Conservation (phyloP, 805 yeast species). For the Pichia scutulata region DNA sequence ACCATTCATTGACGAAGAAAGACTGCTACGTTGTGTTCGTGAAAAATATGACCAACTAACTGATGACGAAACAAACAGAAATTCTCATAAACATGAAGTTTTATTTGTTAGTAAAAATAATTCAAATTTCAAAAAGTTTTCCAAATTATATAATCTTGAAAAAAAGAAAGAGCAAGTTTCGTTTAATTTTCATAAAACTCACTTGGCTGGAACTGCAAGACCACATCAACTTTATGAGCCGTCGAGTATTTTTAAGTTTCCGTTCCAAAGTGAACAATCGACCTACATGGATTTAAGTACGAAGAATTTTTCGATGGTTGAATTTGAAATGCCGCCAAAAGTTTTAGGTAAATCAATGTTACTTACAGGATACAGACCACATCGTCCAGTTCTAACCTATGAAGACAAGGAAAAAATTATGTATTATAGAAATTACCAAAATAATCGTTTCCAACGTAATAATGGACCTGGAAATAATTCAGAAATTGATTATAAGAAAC, state of each 20-base stretch:
- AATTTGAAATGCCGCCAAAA: conserved; percentile 55
- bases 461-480: conserved; percentile 7
- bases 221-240: conserved; percentile 31
- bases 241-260: conserved; percentile 33
- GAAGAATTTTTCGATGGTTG: conserved; percentile 32
- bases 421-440: conserved; percentile 33
- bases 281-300: conserved; percentile 38
- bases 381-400: conserved; percentile 49
- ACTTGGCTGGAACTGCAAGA: conserved; percentile 51
- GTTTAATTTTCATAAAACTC: conserved; percentile 44
- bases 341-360: conserved; percentile 72
- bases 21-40: conserved; percentile 60
- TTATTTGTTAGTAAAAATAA: conserved; percentile 61
- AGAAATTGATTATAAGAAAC: conserved; percentile 31
- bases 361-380: conserved; percentile 68
- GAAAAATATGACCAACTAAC: conserved; percentile 56
- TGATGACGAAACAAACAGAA: conserved; percentile 61
- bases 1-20: conserved; percentile 83
- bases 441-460: conserved; percentile 14
- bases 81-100: conserved; percentile 63
- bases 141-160: conserved; percentile 35
- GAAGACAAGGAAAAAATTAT: conserved; percentile 61
- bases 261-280: conserved; percentile 29
- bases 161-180: conserved; percentile 33
- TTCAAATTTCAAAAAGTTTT: conserved; percentile 36